These are phyloP conservation scores for Dipodascus geniculatus DNA, from an alignment of 805 yeast species.

Conservation along the genomic window DNA sequence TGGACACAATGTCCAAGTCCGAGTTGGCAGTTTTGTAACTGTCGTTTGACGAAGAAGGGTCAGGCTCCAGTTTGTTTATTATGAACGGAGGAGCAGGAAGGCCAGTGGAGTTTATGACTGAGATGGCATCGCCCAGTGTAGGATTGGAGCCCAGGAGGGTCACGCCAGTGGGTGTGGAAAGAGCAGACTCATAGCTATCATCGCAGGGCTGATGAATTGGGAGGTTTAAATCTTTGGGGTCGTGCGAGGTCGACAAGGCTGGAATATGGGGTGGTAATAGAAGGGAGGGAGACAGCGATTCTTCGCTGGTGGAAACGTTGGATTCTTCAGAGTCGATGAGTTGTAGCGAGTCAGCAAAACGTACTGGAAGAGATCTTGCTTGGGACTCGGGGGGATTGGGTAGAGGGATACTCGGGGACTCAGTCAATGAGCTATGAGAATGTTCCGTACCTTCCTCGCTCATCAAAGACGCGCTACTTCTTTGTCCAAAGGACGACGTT, in stretches of 20 bases:
- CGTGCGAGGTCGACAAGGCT: background rate
- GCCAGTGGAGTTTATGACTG: background rate
- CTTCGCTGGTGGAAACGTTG: background rate
- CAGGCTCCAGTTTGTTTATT: background rate
- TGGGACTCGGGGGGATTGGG: background rate
- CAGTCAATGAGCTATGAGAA: background rate
- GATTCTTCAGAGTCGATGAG: background rate
- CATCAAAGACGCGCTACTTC: background rate
- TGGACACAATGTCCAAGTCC: background rate
- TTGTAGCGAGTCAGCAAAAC: background rate
- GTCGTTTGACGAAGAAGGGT: background rate
- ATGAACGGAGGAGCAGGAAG: background rate
- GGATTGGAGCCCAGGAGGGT: background rate
- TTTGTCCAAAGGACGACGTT: background rate
- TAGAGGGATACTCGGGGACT: background rate
- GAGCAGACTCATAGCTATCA: background rate
- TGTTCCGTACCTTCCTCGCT: background rate
- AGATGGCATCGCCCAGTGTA: background rate
- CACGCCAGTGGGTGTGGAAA: background rate
- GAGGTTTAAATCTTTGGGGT: background rate
- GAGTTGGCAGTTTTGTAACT: conserved; percentile 1
- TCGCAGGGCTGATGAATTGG: background rate
- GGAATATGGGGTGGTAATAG: background rate
- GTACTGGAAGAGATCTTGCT: background rate
- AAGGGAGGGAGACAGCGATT: background rate